Evolutionary conservation across 2,329 filamentous ascomycete species (phyloP).

Genomic region (Microsporum ferrugineum): DNA sequence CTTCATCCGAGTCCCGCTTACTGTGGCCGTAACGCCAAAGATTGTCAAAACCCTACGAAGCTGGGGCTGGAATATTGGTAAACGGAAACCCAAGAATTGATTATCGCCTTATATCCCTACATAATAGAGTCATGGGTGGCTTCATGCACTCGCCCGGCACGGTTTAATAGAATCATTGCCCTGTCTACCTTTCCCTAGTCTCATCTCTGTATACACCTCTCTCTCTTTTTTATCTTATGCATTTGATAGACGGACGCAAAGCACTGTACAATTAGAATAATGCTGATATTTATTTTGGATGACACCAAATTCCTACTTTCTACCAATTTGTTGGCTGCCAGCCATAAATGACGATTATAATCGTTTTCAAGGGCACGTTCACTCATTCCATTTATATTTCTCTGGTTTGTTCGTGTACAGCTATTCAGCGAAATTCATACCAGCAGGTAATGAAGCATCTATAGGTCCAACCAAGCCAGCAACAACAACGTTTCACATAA

Average conservation of each 20-base stretch:
- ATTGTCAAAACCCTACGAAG: slow-evolving; percentile 77
- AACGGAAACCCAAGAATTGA: slow-evolving; percentile 26
- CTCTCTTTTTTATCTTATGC: not conserved
- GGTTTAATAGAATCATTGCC: not conserved
- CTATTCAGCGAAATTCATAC: slow-evolving; percentile 1
- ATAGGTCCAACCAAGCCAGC: slow-evolving; percentile 1
- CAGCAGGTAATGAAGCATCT: not conserved
- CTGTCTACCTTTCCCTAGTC: not conserved
- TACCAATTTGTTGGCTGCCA: too few relatives aligned
- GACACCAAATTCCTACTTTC: not conserved
- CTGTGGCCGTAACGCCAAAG: slow-evolving; percentile 81
- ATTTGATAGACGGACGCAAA: not conserved
- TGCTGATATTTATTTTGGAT: not conserved
- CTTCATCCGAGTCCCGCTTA: slow-evolving; percentile 85
- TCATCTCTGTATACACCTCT: not conserved
- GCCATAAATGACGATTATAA: not conserved
- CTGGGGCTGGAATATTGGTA: slow-evolving; percentile 95
- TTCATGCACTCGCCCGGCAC: not conserved
- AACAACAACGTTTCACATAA: slow-evolving; percentile 3
- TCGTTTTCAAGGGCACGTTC: not conserved
- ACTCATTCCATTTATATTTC: slow-evolving; percentile 1
- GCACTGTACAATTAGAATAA: not conserved
- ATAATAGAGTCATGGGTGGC: not conserved
- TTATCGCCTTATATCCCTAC: not conserved
- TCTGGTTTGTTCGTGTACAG: slow-evolving; percentile 1